These are phyloP conservation scores for Hemileia vastatrix DNA, from an alignment of 1,284 basidiomycete genomes.

Conservation along the genomic window DNA sequence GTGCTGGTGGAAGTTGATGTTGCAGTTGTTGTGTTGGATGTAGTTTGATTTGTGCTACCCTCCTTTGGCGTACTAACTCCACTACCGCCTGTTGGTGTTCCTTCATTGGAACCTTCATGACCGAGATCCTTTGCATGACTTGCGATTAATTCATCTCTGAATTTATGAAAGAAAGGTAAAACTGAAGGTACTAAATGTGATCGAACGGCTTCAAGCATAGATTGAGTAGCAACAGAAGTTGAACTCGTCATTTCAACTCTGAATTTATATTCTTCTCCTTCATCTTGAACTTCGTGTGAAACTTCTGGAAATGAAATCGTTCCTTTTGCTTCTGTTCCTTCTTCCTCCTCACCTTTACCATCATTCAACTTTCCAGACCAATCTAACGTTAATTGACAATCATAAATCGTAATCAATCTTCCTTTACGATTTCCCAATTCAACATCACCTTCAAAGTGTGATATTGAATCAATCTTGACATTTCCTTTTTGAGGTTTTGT, in stretches of 20 bases:
- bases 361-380: background rate
- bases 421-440: conserved; percentile 18
- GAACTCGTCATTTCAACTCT: conserved; percentile 34
- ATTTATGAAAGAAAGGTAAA: conserved; percentile 33
- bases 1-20: too few species aligned
- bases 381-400: conserved; percentile 29
- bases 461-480: conserved; percentile 34
- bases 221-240: conserved; percentile 26
- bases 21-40: too few species aligned
- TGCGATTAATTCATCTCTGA: conserved; percentile 36
- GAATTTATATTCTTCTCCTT: conserved; percentile 37
- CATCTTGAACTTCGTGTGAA: conserved; percentile 42
- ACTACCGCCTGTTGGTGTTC: too few species aligned
- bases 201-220: conserved; percentile 34
- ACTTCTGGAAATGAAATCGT: conserved; percentile 41
- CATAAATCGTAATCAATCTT: conserved; percentile 44
- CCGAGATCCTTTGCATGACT: too few species aligned
- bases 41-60: too few species aligned
- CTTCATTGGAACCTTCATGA: too few species aligned
- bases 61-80: too few species aligned
- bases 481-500: too few species aligned
- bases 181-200: conserved; percentile 36
- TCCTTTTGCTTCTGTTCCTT: conserved; percentile 34
- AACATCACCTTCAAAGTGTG: conserved; percentile 37
- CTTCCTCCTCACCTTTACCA: conserved; percentile 14